Base-by-base conservation (phyloP, 148 eudicot species). In the Salicornia ramosissima region DNA sequence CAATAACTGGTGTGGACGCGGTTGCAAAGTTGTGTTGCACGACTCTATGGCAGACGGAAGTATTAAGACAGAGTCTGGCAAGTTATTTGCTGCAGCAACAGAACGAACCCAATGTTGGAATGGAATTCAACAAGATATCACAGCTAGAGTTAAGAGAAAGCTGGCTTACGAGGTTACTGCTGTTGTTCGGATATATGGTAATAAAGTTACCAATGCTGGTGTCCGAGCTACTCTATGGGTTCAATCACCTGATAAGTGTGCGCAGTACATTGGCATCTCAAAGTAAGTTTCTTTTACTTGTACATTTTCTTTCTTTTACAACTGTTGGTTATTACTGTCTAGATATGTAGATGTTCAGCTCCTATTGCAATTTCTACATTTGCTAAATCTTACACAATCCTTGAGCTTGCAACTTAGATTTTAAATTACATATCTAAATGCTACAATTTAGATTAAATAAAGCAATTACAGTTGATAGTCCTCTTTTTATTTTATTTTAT, bases 81-180 rank as follows among this genome's bases (percentile, higher is more conserved):
- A 88, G 75, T 75, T 77, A 73, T 94, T 90, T 81, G 97, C 90
- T 73, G 77, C 86, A 45, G 86, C 97, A 36, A 84, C 87, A 8
- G 87, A 71, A 63, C 96, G 97, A 11, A 88, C 87, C n/a, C 88
- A 86, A 74, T 83, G 39, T 46, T 94, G 97, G 96, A 88, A 88
- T 24, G 98, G 98, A 19, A 90, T 94, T 79, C 98, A 94, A 75
- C 98, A 94, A 75, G 96, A 90, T 40, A 88, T 94, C 64, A 84
- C 89, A 25, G 86, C 78, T 10, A 86, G 83, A 70, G 87, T 90
- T 14, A 81, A 82, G 69, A 71, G 96, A 79, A 94, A 94, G 75
- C 81, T 84, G 71, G 88, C 88, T 54, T 94, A 94, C 58, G 89
- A 88, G 74, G 75, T 82, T 64, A 78, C 74, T 74, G 98, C 92